Evolutionary conservation across 495 filamentous ascomycete genomes (phyloP).

Genomic region (Podospora didyma): DNA sequence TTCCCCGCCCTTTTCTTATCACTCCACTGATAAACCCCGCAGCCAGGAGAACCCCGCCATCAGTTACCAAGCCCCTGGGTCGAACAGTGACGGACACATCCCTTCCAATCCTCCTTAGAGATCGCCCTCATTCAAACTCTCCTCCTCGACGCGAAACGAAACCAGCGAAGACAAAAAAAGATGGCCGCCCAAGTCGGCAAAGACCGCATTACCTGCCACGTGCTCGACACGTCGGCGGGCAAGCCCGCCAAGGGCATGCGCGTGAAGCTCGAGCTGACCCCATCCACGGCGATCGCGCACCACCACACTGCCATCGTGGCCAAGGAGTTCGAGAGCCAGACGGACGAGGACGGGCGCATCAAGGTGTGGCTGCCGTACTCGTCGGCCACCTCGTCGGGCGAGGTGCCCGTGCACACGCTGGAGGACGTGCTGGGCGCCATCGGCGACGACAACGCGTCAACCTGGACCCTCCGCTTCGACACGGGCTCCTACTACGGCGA

Average conservation of each 20-base stretch:
- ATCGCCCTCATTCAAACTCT: neutral
- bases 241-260: constrained; percentile 72
- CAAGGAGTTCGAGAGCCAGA: constrained; percentile 61
- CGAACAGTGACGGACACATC: too few species aligned
- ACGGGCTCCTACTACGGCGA: constrained; percentile 73
- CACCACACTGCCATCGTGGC: constrained; percentile 29
- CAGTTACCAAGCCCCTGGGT: neutral
- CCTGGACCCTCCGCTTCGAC: constrained; percentile 74
- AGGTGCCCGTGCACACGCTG: constrained; percentile 49
- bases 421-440: constrained; percentile 43
- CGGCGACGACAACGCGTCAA: constrained; percentile 26
- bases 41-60: constrained; percentile 8
- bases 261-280: constrained; percentile 68
- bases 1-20: too few species aligned
- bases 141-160: too few species aligned
- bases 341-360: constrained; percentile 85
- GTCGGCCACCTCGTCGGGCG: constrained; percentile 39
- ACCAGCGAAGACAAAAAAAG: neutral
- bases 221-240: constrained; percentile 56
- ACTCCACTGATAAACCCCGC: constrained; percentile 15
- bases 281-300: constrained; percentile 5
- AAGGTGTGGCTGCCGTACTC: constrained; percentile 64
- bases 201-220: constrained; percentile 59
- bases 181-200: constrained; percentile 25
- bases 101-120: neutral